Percentiles rank a stretch among this genome's conserved stretches.
phyloP scores from a whole-genome alignment of 1,284 basidiomycete species.

The Tetrapyrgos nigripes region DNA sequence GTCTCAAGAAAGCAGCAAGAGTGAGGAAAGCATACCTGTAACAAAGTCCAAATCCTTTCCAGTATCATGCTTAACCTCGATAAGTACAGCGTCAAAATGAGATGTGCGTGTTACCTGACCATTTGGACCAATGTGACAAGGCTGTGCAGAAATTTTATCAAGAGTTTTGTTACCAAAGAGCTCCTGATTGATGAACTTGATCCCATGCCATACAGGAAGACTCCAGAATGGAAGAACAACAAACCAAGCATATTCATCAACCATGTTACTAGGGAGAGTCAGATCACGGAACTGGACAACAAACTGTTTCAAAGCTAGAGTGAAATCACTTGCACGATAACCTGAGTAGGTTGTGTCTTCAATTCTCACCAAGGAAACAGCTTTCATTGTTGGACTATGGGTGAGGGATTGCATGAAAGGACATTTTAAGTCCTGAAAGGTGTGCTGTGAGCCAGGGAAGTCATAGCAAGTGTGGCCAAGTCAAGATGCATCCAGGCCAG shows the following conservation, averaged over 20 bases:
- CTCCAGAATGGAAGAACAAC: neutral
- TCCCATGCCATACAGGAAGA: too few relatives aligned
- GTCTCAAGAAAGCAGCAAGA: neutral
- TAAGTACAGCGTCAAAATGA: slow-evolving; percentile 1
- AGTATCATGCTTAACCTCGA: neutral
- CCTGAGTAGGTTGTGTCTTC: neutral
- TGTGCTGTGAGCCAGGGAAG: neutral
- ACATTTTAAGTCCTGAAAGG: neutral
- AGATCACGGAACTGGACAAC: neutral
- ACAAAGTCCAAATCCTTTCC: neutral
- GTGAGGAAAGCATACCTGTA: too few relatives aligned
- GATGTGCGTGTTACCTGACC: neutral
- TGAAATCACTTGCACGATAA: neutral
- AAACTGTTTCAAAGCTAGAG: neutral
- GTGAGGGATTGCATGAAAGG: neutral
- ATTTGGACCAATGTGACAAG: too few relatives aligned
- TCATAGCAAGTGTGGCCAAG: neutral
- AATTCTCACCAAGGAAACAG: neutral
- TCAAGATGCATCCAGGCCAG: neutral
- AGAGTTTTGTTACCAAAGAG: too few relatives aligned
- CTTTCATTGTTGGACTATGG: neutral
- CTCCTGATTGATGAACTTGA: too few relatives aligned
- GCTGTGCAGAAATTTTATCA: too few relatives aligned
- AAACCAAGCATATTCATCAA: slow-evolving; percentile 1
- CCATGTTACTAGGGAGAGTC: neutral